Evolutionary conservation across 2,329 filamentous ascomycete genomes (phyloP).

Genomic region (Chaetomium olivaceum): DNA sequence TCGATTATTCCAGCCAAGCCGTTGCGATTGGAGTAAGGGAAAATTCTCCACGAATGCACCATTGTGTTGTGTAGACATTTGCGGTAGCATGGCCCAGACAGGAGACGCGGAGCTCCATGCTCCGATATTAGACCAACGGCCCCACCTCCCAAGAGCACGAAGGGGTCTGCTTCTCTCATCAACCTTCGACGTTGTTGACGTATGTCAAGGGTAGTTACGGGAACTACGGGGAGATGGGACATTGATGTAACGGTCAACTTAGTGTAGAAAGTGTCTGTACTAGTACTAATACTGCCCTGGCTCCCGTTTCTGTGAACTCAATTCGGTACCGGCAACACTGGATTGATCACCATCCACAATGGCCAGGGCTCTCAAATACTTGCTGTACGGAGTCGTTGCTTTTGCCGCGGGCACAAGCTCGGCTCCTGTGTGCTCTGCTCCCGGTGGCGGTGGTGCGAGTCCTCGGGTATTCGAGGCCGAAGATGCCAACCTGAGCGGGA

Average conservation of each 20-base stretch:
- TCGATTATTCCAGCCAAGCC: not conserved
- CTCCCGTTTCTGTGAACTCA: not conserved
- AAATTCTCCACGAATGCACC: constrained; percentile 17
- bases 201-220: not conserved
- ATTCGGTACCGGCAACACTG: not conserved
- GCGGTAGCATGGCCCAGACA: constrained; percentile 9
- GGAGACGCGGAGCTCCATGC: constrained; percentile 13
- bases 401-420: constrained; percentile 4
- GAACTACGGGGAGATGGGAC: not conserved
- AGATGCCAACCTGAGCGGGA: constrained; percentile 44
- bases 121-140: constrained; percentile 15
- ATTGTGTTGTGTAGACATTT: not conserved
- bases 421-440: constrained; percentile 4
- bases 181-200: not conserved
- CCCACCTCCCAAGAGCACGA: constrained; percentile 1
- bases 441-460: not conserved
- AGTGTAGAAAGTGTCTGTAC: not conserved
- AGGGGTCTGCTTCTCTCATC: not conserved
- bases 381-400: constrained; percentile 15
- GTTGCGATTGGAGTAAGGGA: not conserved
- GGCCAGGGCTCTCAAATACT: constrained; percentile 8
- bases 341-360: constrained; percentile 10
- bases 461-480: constrained; percentile 42
- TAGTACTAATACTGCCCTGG: not conserved
- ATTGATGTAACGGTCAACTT: not conserved